Conservation (phyloP, 2,329 filamentous ascomycete genomes). For the Setomelanomma holmii region DNA sequence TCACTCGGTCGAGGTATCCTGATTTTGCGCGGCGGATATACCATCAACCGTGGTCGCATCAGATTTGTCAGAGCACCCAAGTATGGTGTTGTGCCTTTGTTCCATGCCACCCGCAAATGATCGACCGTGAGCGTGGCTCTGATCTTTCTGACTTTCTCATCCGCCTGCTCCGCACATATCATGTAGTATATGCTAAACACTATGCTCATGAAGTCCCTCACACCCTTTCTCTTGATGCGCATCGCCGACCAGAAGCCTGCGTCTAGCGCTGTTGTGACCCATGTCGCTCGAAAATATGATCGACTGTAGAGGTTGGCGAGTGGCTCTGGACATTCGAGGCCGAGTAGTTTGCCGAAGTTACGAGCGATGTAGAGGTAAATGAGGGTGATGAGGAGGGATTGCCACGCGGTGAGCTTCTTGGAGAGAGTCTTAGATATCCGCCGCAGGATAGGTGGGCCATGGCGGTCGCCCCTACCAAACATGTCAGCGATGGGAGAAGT, state of each 20-base stretch:
- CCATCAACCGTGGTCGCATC: conserved; percentile 78
- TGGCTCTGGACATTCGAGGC: conserved; percentile 90
- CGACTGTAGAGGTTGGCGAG: conserved; percentile 92
- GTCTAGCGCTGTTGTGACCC: conserved; percentile 92
- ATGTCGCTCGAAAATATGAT: conserved; percentile 94
- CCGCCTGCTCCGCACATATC: conserved; percentile 88
- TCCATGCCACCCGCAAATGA: conserved; percentile 91
- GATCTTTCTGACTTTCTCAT: conserved; percentile 95
- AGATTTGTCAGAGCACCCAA: conserved; percentile 74
- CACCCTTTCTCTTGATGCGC: conserved; percentile 80
- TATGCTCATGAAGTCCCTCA: conserved; percentile 82
- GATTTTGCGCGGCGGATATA: conserved; percentile 81
- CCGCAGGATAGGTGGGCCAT: conserved; percentile 83
- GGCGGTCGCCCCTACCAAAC: conserved; percentile 73
- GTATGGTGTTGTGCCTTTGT: conserved; percentile 91
- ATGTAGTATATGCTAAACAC: conserved; percentile 91
- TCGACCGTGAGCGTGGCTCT: conserved; percentile 86
- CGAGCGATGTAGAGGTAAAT: conserved; percentile 89
- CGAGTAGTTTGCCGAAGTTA: conserved; percentile 92
- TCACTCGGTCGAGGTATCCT: conserved; percentile 80
- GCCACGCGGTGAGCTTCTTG: conserved; percentile 81
- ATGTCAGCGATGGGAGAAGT: conserved; percentile 16
- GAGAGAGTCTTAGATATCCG: conserved; percentile 75
- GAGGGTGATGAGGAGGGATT: conserved; percentile 84
- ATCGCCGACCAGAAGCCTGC: conserved; percentile 99